These are phyloP conservation scores for Phalaenopsis aphrodite DNA, from an alignment of 106 monocot species.

Conservation along the genomic window DNA sequence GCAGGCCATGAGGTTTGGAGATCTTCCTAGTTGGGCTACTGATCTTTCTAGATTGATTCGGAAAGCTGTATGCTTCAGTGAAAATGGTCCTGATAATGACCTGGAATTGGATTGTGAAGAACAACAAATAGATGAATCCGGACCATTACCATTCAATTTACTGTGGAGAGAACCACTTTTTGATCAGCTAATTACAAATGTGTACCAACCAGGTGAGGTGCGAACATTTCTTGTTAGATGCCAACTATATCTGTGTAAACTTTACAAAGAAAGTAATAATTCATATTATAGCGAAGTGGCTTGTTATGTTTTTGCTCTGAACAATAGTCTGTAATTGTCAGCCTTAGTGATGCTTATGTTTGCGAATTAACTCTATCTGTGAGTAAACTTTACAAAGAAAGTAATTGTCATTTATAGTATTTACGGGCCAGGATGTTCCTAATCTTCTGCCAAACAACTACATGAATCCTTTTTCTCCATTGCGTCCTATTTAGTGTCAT, in stretches of 20 bases:
- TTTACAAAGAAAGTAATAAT: neutral
- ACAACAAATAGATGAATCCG: constrained; percentile 12
- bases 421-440: no score
- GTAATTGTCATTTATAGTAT: no score
- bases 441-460: no score
- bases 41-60: constrained; percentile 45
- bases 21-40: constrained; percentile 81
- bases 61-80: constrained; percentile 36
- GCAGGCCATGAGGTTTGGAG: constrained; percentile 97
- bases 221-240: constrained; percentile 10
- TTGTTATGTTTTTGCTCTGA: neutral
- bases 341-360: neutral
- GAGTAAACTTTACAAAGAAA: no score
- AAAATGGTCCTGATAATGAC: neutral
- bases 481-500: no score
- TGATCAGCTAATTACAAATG: constrained; percentile 83
- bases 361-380: no score
- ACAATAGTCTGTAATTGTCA: neutral
- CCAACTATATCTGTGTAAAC: neutral
- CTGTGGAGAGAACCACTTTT: constrained; percentile 90
- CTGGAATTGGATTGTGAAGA: constrained; percentile 11
- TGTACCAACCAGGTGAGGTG: constrained; percentile 93
- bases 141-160: constrained; percentile 58
- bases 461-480: no score
- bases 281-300: neutral